Percentiles rank a stretch among this genome's conserved stretches.
Conservation (phyloP, 306 rosid genomes). For the Hylodesmum podocarpum region DNA sequence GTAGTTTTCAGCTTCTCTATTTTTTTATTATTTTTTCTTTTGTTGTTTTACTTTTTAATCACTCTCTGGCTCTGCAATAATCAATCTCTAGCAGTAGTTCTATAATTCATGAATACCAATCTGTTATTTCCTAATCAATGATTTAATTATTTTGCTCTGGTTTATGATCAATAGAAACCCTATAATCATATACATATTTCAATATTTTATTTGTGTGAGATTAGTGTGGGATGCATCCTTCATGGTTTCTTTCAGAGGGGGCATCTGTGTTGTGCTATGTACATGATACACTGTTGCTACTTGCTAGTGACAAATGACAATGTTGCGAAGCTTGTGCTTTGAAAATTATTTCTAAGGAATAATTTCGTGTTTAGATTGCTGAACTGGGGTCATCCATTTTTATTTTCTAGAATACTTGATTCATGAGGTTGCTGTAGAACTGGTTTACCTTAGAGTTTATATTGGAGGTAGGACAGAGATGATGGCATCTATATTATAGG, state of each 20-base stretch:
- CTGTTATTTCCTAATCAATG: neutral
- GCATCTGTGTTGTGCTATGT: neutral
- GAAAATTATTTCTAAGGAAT: neutral
- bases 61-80: neutral
- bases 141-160: neutral
- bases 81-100: conserved; percentile 7
- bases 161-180: neutral
- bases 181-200: neutral
- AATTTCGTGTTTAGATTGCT: conserved; percentile 22
- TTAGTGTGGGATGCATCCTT: neutral
- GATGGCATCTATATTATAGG: neutral
- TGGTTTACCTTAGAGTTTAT: neutral
- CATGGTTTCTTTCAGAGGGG: neutral
- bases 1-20: conserved; percentile 14
- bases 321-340: neutral
- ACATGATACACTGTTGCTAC: neutral
- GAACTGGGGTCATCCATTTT: neutral
- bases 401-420: neutral
- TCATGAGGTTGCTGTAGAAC: neutral
- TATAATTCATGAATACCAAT: neutral
- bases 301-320: no score
- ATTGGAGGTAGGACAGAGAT: neutral
- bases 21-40: neutral
- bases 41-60: neutral
- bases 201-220: neutral